These are phyloP conservation scores for Fusarium pseudoanthophilum DNA, from an alignment of 2,329 filamentous ascomycete species.

Conservation along the genomic window DNA sequence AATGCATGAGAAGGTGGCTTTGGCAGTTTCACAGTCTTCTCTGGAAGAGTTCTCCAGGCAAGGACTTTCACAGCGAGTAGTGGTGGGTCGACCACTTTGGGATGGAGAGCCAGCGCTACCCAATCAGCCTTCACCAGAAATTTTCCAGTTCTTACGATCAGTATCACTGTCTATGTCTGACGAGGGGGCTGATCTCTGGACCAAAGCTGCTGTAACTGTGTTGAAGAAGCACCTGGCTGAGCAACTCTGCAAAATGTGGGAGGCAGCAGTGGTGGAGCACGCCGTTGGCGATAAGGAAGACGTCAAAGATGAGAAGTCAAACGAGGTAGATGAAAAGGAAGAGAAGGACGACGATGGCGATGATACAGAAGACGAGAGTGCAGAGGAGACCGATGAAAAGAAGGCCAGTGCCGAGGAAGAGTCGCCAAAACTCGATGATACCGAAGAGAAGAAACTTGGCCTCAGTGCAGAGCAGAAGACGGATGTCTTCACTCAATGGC, in stretches of 20 bases:
- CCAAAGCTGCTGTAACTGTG: conserved; percentile 68
- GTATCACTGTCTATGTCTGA: conserved; percentile 75
- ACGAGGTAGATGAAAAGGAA: neutral
- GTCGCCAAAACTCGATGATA: neutral
- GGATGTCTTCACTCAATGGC: conserved; percentile 68
- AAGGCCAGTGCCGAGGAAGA: conserved; percentile 27
- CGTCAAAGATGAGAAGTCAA: neutral
- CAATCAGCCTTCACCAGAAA: conserved; percentile 77
- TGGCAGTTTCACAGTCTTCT: conserved; percentile 60
- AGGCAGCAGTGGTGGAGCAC: conserved; percentile 52
- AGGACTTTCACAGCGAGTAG: conserved; percentile 56
- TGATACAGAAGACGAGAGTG: conserved; percentile 26
- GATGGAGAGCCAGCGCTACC: conserved; percentile 81
- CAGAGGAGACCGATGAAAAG: conserved; percentile 7
- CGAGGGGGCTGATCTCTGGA: conserved; percentile 84
- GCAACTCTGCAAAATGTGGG: conserved; percentile 63
- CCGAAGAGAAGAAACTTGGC: neutral
- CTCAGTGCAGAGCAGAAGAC: conserved; percentile 44
- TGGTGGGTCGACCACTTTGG: conserved; percentile 78
- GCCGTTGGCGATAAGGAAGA: conserved; percentile 31
- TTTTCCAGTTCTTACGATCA: conserved; percentile 77
- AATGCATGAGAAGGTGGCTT: conserved; percentile 71
- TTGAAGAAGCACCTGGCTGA: conserved; percentile 69
- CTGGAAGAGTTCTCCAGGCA: conserved; percentile 60
- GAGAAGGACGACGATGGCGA: neutral